phyloP scores from a whole-genome alignment of 75 land plant species.

The Selaginella moellendorffii region DNA sequence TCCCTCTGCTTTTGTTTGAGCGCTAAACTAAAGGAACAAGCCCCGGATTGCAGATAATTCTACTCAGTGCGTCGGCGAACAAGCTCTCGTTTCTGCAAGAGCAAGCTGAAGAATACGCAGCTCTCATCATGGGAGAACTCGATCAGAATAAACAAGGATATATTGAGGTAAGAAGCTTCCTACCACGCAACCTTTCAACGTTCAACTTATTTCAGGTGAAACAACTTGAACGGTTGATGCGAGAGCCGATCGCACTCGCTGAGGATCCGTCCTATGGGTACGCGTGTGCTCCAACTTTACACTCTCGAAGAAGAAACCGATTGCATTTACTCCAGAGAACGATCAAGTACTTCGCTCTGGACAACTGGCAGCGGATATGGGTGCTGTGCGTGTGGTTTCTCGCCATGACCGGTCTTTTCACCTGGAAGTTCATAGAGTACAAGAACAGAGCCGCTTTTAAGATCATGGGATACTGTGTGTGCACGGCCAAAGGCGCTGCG shows the following conservation, averaged over 20 bases:
- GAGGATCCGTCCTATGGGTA: conserved; percentile 8
- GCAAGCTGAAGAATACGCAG: not conserved
- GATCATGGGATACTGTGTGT: conserved; percentile 25
- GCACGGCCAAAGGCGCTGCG: conserved; percentile 26
- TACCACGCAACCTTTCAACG: too few species aligned
- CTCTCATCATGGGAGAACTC: not conserved
- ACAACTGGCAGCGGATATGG: conserved; percentile 24
- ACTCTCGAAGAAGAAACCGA: conserved; percentile 4
- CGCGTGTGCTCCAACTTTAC: conserved; percentile 1
- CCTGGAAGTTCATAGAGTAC: conserved; percentile 25
- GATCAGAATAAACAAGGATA: not conserved
- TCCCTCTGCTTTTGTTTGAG: not conserved
- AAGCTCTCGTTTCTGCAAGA: not conserved
- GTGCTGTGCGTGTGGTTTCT: conserved; percentile 11
- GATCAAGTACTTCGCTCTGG: not conserved
- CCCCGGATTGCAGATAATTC: not conserved
- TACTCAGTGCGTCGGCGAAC: not conserved
- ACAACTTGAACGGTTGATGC: conserved; percentile 12
- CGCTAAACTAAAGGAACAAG: too few species aligned
- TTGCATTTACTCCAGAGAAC: not conserved
- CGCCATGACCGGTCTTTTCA: conserved; percentile 14
- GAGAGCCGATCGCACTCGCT: not conserved
- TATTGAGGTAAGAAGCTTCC: not conserved
- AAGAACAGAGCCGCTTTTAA: conserved; percentile 11
- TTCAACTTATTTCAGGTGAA: conserved; percentile 7